Conservation (phyloP, 805 yeast genomes). For the Sungouiella thailandica region DNA sequence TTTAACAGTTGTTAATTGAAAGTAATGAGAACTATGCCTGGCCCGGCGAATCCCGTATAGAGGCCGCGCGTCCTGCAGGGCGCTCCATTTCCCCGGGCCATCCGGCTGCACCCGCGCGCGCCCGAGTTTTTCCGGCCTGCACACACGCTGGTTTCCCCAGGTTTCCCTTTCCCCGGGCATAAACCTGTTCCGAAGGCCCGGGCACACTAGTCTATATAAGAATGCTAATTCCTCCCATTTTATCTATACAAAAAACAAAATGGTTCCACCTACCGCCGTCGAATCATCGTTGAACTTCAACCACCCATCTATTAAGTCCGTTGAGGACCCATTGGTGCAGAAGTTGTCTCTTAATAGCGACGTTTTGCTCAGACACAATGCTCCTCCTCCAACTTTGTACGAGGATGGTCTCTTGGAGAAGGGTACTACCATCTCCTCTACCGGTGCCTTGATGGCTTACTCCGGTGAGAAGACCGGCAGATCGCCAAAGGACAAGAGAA, state of each 20-base stretch:
- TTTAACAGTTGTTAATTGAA: too few species aligned
- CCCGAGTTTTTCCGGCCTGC: constrained; percentile 1
- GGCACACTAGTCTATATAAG: constrained; percentile 1
- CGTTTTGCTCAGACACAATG: constrained; percentile 76
- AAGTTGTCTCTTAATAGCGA: constrained; percentile 51
- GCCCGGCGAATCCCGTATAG: not conserved
- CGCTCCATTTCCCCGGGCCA: constrained; percentile 1
- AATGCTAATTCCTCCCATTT: not conserved
- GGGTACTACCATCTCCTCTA: constrained; percentile 84
- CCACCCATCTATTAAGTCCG: constrained; percentile 33
- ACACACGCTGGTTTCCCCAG: constrained; percentile 1
- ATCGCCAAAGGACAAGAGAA: constrained; percentile 97
- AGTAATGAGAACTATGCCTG: too few species aligned
- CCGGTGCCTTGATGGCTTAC: constrained; percentile 94
- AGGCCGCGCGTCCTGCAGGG: not conserved
- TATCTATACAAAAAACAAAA: constrained; percentile 9
- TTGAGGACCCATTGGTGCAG: constrained; percentile 37
- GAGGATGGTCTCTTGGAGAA: constrained; percentile 91
- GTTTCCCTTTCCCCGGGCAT: constrained; percentile 15
- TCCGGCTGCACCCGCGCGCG: constrained; percentile 1
- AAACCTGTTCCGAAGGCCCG: constrained; percentile 2
- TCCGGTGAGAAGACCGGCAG: constrained; percentile 97
- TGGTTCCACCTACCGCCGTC: constrained; percentile 43
- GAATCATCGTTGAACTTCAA: constrained; percentile 42
- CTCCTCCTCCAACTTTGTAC: constrained; percentile 87